A percentile compares a stretch with the other conserved stretches of the same genome.
Conservation (phyloP, 129 eudicot genomes). For the Centella asiatica region DNA sequence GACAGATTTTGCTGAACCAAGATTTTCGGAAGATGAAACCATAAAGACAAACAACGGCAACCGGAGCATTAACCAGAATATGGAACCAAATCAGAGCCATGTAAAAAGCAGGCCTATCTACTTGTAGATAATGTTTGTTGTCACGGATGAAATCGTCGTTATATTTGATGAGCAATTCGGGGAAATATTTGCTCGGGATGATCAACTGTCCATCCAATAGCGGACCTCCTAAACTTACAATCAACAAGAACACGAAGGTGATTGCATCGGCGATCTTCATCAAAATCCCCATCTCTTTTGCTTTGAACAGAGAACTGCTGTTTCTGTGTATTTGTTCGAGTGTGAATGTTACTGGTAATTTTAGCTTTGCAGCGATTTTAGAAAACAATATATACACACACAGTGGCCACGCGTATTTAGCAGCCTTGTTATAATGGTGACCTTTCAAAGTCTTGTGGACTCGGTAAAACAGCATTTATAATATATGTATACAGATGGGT, state of each 20-base stretch:
- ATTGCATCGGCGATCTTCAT: constrained; percentile 1
- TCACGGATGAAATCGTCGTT: not conserved
- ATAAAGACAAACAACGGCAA: constrained; percentile 3
- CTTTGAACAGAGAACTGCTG: too few species aligned
- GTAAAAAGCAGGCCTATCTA: constrained; percentile 6
- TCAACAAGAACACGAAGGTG: not conserved
- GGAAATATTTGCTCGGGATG: not conserved
- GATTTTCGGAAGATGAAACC: not conserved
- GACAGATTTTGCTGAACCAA: constrained; percentile 1
- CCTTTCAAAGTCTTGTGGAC: too few species aligned
- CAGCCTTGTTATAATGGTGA: too few species aligned
- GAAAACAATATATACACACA: not conserved
- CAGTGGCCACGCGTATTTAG: too few species aligned
- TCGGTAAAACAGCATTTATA: too few species aligned
- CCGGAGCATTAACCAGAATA: not conserved
- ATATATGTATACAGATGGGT: too few species aligned
- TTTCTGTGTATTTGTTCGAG: not conserved
- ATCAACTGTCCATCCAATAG: constrained; percentile 1
- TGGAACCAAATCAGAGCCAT: not conserved
- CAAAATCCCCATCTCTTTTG: not conserved
- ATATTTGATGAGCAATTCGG: not conserved
- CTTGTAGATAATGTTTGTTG: not conserved
- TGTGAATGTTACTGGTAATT: not conserved
- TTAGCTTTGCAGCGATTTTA: not conserved
- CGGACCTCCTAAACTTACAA: not conserved